Conservation (phyloP, 2,329 filamentous ascomycete species). For the Paracamarosporium sp. region DNA sequence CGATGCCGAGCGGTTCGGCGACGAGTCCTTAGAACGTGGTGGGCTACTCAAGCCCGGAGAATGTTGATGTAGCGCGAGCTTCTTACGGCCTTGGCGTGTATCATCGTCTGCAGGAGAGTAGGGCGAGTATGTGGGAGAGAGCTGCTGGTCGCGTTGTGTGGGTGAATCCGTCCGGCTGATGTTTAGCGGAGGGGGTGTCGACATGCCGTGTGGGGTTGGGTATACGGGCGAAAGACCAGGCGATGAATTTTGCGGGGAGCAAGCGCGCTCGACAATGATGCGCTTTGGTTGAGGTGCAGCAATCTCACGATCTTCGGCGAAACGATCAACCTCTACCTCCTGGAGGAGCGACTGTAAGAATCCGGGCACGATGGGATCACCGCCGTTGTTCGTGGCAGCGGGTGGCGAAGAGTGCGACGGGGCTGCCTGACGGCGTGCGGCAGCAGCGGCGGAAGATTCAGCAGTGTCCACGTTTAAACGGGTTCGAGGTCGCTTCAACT, state of each 20-base stretch:
- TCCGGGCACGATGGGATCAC: conserved; percentile 64
- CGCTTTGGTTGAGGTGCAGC: conserved; percentile 48
- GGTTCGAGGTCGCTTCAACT: conserved; percentile 86
- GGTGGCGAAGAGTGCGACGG: conserved; percentile 37
- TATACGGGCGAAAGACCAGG: conserved; percentile 72
- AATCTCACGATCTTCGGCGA: conserved; percentile 45
- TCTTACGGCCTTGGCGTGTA: conserved; percentile 44
- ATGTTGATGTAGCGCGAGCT: conserved; percentile 30
- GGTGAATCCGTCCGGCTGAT: conserved; percentile 70
- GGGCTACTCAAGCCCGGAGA: conserved; percentile 47
- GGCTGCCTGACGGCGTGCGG: conserved; percentile 31
- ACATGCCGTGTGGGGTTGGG: conserved; percentile 72
- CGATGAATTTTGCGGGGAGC: conserved; percentile 62
- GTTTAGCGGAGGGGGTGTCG: conserved; percentile 70
- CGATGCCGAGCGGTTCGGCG: conserved; percentile 67
- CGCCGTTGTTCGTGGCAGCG: conserved; percentile 23
- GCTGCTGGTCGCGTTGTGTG: conserved; percentile 51
- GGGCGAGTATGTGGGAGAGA: conserved; percentile 76
- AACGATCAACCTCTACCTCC: conserved; percentile 73
- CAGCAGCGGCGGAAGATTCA: conserved; percentile 46
- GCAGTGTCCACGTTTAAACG: conserved; percentile 66
- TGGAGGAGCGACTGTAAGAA: conserved; percentile 87
- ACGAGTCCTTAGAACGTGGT: conserved; percentile 66
- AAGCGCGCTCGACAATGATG: conserved; percentile 48
- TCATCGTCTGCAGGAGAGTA: conserved; percentile 58